Conservation (phyloP, 1,284 basidiomycete species). For the Agroathelia rolfsii region DNA sequence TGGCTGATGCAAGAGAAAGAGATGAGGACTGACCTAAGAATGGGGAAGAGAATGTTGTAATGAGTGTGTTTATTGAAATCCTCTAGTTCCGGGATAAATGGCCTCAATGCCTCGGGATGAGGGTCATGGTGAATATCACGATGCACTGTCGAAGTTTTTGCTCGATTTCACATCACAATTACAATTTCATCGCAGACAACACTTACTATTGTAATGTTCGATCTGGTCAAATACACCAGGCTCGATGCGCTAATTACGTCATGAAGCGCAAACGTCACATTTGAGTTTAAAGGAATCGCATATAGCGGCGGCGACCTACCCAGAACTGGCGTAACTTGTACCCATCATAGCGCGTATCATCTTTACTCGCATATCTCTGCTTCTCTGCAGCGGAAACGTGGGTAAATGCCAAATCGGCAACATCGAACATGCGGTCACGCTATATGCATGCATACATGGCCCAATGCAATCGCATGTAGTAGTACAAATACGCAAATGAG, state of each 20-base stretch:
- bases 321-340: conserved; percentile 49
- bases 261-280: too few species aligned
- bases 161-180: too few species aligned
- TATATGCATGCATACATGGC: too few species aligned
- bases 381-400: conserved; percentile 49
- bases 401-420: conserved; percentile 51
- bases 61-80: conserved; percentile 45
- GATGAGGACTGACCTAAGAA: conserved; percentile 40
- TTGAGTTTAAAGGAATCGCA: too few species aligned
- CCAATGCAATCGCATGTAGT: too few species aligned
- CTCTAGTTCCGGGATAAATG: conserved; percentile 49
- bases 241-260: conserved; percentile 42
- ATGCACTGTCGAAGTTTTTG: conserved; percentile 34
- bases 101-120: conserved; percentile 40
- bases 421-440: conserved; percentile 50
- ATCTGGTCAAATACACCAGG: conserved; percentile 48
- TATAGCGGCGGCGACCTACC: conserved; percentile 26
- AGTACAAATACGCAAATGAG: conserved; percentile 2
- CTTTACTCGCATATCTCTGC: conserved; percentile 35
- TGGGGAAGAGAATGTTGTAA: conserved; percentile 36
- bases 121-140: conserved; percentile 31
- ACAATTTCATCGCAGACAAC: not conserved
- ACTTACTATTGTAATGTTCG: conserved; percentile 47
- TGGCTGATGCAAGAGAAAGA: too few species aligned
- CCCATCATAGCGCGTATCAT: conserved; percentile 44